Percentiles rank a stretch among this genome's conserved stretches.
Evolutionary conservation across 169 alveolate species (phyloP).

Genomic region (Condylostoma magnum): DNA sequence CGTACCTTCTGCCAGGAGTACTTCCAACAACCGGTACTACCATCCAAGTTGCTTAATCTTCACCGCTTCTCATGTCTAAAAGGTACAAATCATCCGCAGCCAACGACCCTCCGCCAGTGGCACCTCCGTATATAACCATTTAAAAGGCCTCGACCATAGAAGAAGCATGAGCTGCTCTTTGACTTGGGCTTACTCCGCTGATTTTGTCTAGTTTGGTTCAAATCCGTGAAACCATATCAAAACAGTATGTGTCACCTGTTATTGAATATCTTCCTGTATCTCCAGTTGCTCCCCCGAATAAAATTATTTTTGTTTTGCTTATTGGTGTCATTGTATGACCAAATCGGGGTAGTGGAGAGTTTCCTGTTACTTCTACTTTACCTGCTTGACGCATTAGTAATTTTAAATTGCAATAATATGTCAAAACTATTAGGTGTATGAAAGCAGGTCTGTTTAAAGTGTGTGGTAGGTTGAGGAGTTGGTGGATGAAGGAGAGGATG

Average conservation of each 20-base stretch:
- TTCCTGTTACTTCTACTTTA: conserved; percentile 66
- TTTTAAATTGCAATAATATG: too few species aligned
- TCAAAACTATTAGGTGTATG: too few species aligned
- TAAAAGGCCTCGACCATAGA: conserved; percentile 94
- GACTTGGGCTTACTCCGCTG: conserved; percentile 86
- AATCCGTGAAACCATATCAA: conserved; percentile 78
- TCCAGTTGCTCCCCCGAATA: conserved; percentile 96
- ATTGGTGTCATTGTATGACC: conserved; percentile 97
- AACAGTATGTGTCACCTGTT: conserved; percentile 94
- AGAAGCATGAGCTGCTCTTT: conserved; percentile 99
- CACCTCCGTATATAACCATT: conserved; percentile 98
- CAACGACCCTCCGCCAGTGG: conserved; percentile 98
- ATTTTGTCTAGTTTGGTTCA: conserved; percentile 83
- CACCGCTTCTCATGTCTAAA: conserved; percentile 93
- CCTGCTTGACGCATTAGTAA: too few species aligned
- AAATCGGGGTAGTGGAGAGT: conserved; percentile 94
- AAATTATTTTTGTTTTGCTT: conserved; percentile 86
- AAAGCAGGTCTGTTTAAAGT: too few species aligned
- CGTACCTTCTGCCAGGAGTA: conserved; percentile 99
- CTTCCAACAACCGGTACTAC: conserved; percentile 95
- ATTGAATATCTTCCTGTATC: conserved; percentile 94
- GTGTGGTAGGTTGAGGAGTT: too few species aligned
- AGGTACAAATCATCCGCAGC: conserved; percentile 95
- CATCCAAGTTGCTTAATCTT: conserved; percentile 93
- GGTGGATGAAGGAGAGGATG: too few species aligned